Base-by-base conservation (phyloP, 1,284 basidiomycete genomes). In the Leccinum subspadiceum region DNA sequence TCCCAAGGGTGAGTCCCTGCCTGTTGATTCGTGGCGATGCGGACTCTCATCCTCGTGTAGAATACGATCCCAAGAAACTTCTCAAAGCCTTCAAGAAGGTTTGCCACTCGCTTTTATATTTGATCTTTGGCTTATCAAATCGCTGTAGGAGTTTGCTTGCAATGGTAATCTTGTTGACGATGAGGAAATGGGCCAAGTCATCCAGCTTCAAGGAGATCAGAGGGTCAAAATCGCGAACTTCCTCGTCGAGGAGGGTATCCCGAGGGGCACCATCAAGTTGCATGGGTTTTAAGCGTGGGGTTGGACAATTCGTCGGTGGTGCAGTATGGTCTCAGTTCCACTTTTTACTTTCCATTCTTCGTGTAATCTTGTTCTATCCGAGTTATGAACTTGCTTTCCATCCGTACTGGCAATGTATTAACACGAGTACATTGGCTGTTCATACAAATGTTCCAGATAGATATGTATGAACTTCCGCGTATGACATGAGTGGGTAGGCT, bases 1-100 rank as follows among this genome's bases (percentile, higher is more conserved):
- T 65, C 94, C 94, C 62, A 94, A 93, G 80, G 89, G 94, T 93
- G 68, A 66, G 86, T 35, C 35, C 39, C 31, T 53, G 22, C n/a
- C 29, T 7, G 54, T 58, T 54, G 52, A 46, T 29, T 56, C 26
- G 53, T 57, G 50, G 59, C 64, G 54, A 57, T 65, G 53, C 54
- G 53, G 48, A 53, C 60, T 56, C 63, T 61, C 53, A 65, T 62
- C 60, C 9, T 53, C 55, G n/a, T 52, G 17, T 77, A 94, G 94
- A 94, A 79, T 99, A 96, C 79, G 95, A 99, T 78, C 85, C 90
- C 64, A 98, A 98, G 89, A 99, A 98, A 82, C 85, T 99, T 65
- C 83, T 99, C 77, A 98, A 99, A 79, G 95, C 93, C 22, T 98
- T 99, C 84, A 99, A 99, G 87, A 97, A 96, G 87, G 92, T 89